Evolutionary conservation across 2,329 filamentous ascomycete species (phyloP), one percentile per base, ranked within the genome.

Genomic region (Myriangium duriaei): DNA sequence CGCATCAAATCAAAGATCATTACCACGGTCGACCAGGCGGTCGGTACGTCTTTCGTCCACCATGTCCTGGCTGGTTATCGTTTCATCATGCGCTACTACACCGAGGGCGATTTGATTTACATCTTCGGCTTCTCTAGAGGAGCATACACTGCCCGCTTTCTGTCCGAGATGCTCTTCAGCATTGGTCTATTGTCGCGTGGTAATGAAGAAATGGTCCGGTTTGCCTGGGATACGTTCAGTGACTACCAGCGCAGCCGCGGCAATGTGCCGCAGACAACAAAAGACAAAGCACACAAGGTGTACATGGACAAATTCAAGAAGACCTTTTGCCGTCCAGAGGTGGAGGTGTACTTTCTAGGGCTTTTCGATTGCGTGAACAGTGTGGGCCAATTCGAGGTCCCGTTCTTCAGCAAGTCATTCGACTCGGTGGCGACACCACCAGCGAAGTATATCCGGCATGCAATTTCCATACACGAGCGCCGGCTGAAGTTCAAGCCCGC

Each of bases 121-220:
- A 56, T 68, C 12, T 61, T 69, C 16, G 65, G 65, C 3, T 69
- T 69, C 50, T 67, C 63, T 0, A 52, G 65, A 41, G 66, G 63
- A 11, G 62, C 65, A 4, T 71, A 71, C 37, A 70, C 67, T 1
- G 66, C 67, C 11, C 58, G 67, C 4, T 71, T 67, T 39, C 52
- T 71, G 4, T 53, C 59, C 12, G 60, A 59, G 2, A 63, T 64
- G 60, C 49, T 63, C 5, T 59, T 63, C 48, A 63, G 62, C 44
- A 60, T 63, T 16, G 60, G 61, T 5, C 46, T 56, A 3, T 37
- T 57, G 2, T 53, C 53, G 17, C 48, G 51, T 4, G 56, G 43
- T 38, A 64, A 53, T 48, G 47, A 32, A 1, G 51, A 54, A 3
- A 61, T 63, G 40, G 47, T 65, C 10, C 49, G 47, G 5, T 64